Conservation (phyloP, 176 grass and related monocot genomes). For the Themeda triandra region DNA sequence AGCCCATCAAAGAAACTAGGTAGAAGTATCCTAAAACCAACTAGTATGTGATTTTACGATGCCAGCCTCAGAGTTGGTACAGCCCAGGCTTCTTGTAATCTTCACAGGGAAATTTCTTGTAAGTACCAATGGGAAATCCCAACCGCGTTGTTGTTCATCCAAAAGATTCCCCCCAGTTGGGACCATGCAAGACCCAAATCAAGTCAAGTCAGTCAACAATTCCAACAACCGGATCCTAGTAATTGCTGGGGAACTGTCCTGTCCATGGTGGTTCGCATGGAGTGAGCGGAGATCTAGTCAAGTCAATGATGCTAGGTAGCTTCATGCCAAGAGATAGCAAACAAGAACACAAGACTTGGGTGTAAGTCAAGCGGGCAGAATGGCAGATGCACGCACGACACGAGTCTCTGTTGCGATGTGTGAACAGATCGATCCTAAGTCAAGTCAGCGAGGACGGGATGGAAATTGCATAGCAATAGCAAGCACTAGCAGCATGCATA, state of each 20-base stretch:
- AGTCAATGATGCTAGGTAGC: neutral
- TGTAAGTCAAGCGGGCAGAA: neutral
- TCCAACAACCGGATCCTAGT: neutral
- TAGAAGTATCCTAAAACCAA: too few relatives aligned
- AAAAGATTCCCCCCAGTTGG: neutral
- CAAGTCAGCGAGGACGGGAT: neutral
- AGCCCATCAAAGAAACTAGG: too few relatives aligned
- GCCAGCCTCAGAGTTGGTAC: neutral
- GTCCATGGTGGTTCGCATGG: neutral
- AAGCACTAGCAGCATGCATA: too few relatives aligned
- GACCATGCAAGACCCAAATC: neutral
- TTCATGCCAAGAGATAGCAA: neutral
- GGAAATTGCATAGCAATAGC: neutral
- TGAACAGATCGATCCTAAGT: neutral
- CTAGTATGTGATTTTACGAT: neutral
- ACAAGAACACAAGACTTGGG: neutral
- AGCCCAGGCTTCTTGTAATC: neutral
- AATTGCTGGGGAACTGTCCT: neutral
- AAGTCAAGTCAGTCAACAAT: neutral
- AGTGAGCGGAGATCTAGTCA: neutral
- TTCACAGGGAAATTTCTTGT: too few relatives aligned
- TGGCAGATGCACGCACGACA: neutral
- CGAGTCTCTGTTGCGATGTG: neutral
- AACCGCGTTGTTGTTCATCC: neutral
- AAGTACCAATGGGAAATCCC: neutral